Evolutionary conservation across 257 asterid species (phyloP).

Genomic region (Primulina tabacum): DNA sequence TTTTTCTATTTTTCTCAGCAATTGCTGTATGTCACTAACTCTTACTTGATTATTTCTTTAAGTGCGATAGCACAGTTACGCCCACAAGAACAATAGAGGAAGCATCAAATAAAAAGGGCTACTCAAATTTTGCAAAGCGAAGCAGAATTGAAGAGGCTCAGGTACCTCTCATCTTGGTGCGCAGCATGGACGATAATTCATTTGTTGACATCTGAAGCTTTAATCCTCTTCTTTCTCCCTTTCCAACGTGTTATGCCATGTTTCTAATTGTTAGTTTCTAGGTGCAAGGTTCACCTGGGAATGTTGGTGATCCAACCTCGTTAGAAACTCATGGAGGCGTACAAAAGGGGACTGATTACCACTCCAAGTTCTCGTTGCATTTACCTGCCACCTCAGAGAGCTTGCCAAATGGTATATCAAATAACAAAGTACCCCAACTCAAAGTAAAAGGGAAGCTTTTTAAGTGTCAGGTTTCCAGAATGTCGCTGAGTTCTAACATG

Average conservation of each 20-base stretch:
- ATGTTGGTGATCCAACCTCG: slow-evolving; percentile 24
- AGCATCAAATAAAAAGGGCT: slow-evolving; percentile 18
- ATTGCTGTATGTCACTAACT: background rate
- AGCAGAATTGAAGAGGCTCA: slow-evolving; percentile 21
- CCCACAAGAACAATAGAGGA: slow-evolving; percentile 19
- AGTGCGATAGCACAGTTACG: slow-evolving; percentile 22
- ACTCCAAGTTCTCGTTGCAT: slow-evolving; percentile 12
- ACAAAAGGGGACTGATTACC: slow-evolving; percentile 17
- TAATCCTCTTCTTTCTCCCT: background rate
- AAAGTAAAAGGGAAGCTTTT: slow-evolving; percentile 31
- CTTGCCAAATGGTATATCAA: slow-evolving; percentile 19
- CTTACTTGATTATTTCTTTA: slow-evolving; percentile 27
- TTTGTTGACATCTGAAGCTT: background rate
- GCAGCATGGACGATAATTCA: background rate
- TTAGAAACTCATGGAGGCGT: slow-evolving; percentile 25
- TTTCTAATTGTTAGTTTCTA: slow-evolving; percentile 13
- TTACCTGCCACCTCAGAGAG: slow-evolving; percentile 20
- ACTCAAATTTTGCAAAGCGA: slow-evolving; percentile 4
- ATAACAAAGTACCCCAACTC: slow-evolving; percentile 16
- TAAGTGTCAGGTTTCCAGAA: slow-evolving; percentile 28
- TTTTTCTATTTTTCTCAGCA: background rate
- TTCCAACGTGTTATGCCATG: slow-evolving; percentile 3
- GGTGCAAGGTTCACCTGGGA: slow-evolving; percentile 39
- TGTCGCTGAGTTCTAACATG: slow-evolving; percentile 56
- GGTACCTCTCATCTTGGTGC: slow-evolving; percentile 31